A percentile compares a stretch with the other conserved stretches of the same genome.
phyloP scores from a whole-genome alignment of 2,329 filamentous ascomycete species.

The Apiospora kogelbergensis region DNA sequence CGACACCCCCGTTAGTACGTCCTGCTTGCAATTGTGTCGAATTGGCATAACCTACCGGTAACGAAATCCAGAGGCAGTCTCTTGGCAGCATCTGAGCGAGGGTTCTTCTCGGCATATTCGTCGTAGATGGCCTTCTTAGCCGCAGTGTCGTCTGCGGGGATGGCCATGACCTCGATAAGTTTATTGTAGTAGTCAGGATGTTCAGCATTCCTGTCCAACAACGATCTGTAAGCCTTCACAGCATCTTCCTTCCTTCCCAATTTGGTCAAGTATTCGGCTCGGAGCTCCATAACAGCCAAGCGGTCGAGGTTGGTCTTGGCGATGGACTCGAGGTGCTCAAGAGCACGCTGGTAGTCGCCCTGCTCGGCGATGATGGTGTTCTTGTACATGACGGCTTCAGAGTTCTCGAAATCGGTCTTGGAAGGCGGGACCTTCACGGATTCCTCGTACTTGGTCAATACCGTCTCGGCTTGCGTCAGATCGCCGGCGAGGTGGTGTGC shows the following conservation, averaged over 20 bases:
- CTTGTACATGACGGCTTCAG: slow-evolving; percentile 92
- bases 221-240: slow-evolving; percentile 72
- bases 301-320: slow-evolving; percentile 80
- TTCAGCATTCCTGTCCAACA: slow-evolving; percentile 87
- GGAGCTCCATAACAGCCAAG: slow-evolving; percentile 79
- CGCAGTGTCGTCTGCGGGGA: slow-evolving; percentile 59
- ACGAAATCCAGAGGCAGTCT: slow-evolving; percentile 90
- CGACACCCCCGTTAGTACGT: neutral
- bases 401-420: slow-evolving; percentile 84
- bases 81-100: slow-evolving; percentile 80
- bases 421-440: slow-evolving; percentile 81
- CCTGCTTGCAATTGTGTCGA: neutral
- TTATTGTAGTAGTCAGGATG: slow-evolving; percentile 83
- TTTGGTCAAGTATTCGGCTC: slow-evolving; percentile 79
- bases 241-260: slow-evolving; percentile 79
- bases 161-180: slow-evolving; percentile 66
- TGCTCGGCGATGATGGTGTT: slow-evolving; percentile 91
- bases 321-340: slow-evolving; percentile 81
- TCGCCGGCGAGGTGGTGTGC: slow-evolving; percentile 91
- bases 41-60: slow-evolving; percentile 51
- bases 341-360: slow-evolving; percentile 77
- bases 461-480: slow-evolving; percentile 81
- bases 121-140: slow-evolving; percentile 75
- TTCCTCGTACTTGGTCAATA: slow-evolving; percentile 88
- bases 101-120: slow-evolving; percentile 77